These are phyloP conservation scores for Orbilia quercus DNA, from an alignment of 2,329 filamentous ascomycete species.

Conservation along the genomic window DNA sequence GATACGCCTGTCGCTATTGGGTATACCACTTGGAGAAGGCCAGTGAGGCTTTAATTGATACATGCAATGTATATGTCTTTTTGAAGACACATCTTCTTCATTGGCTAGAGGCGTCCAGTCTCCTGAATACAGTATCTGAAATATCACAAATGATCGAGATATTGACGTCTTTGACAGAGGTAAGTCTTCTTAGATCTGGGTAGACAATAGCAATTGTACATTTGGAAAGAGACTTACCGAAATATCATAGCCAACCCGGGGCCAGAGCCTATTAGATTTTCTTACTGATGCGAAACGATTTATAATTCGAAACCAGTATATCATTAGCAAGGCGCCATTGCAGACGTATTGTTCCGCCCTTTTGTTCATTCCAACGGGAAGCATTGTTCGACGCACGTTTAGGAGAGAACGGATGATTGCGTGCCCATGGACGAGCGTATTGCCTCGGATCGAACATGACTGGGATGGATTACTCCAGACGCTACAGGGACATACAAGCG, in stretches of 20 bases:
- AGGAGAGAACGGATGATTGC: neutral
- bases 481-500: neutral
- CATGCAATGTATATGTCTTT: slow-evolving; percentile 60
- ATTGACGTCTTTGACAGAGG: slow-evolving; percentile 1
- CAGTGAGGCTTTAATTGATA: slow-evolving; percentile 60
- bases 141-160: slow-evolving; percentile 36
- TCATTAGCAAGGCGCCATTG: slow-evolving; percentile 20
- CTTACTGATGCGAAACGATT: slow-evolving; percentile 28
- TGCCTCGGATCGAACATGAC: slow-evolving; percentile 5
- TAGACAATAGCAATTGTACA: no score
- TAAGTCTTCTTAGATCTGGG: slow-evolving; percentile 5
- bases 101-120: slow-evolving; percentile 63
- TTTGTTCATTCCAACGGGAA: slow-evolving; percentile 9
- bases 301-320: slow-evolving; percentile 8
- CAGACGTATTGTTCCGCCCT: slow-evolving; percentile 26
- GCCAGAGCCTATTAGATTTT: neutral
- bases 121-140: slow-evolving; percentile 59
- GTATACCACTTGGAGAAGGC: slow-evolving; percentile 60
- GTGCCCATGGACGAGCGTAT: neutral
- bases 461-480: slow-evolving; percentile 24
- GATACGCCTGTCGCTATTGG: slow-evolving; percentile 63
- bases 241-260: no score
- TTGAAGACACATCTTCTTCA: slow-evolving; percentile 62
- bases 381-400: slow-evolving; percentile 12
- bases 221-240: no score